These are phyloP conservation scores for Houttuynia cordata DNA, from an alignment of 164 flowering plant genomes.

Conservation along the genomic window DNA sequence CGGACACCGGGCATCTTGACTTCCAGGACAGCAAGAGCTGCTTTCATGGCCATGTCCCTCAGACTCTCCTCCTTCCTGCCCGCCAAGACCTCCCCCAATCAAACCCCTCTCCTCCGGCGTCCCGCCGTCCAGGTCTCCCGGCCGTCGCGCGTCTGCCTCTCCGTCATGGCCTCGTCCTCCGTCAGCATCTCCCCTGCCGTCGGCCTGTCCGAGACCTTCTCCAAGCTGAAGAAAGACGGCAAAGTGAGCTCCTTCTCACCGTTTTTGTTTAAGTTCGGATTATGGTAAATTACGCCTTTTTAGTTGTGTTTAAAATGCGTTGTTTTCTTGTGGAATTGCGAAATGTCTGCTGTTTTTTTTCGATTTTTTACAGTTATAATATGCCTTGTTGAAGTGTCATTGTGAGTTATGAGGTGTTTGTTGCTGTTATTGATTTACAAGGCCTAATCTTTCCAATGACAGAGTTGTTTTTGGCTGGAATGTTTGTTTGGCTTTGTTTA, in stretches of 20 bases:
- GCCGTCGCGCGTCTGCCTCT: conserved; percentile 4
- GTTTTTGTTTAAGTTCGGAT: neutral
- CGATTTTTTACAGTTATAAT: neutral
- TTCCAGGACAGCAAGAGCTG: neutral
- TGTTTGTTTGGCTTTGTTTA: too few species aligned
- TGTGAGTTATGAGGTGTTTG: neutral
- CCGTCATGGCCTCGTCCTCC: conserved; percentile 35
- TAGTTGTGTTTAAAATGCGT: neutral
- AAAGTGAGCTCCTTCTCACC: conserved; percentile 30
- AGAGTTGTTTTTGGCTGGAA: too few species aligned
- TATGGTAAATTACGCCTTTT: neutral
- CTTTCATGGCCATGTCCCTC: conserved; percentile 12
- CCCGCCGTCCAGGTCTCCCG: conserved; percentile 5
- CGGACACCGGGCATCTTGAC: too few species aligned
- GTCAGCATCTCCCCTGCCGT: conserved; percentile 21
- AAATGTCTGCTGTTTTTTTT: neutral
- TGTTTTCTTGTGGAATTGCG: neutral
- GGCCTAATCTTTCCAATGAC: too few species aligned
- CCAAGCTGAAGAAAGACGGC: conserved; percentile 43
- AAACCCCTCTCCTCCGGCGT: neutral
- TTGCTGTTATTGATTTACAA: neutral
- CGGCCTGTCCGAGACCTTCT: conserved; percentile 61
- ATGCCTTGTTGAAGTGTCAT: neutral
- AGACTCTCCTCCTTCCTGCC: conserved; percentile 7
- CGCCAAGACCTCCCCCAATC: conserved; percentile 5